Base-by-base conservation (phyloP, 2,329 filamentous ascomycete genomes). In the Cladophialophora exuberans region DNA sequence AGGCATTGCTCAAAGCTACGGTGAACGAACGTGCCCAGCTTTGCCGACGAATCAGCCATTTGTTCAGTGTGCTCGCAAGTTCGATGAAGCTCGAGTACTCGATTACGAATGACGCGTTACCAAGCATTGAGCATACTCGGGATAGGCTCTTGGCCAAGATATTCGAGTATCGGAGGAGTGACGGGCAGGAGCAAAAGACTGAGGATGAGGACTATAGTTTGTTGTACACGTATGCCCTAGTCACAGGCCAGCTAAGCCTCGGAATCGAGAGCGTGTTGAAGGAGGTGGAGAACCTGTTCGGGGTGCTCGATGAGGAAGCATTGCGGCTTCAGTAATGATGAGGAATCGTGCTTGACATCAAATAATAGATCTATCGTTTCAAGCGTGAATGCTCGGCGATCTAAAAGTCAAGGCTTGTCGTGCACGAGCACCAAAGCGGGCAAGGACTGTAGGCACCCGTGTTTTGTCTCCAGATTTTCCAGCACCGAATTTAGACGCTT, bases 71-170 rank as follows among this genome's bases (percentile, higher is more conserved):
- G 4, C 83, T 99, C 60, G 94, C 94, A 1, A 94, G 89, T 36
- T 96, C 89, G 11, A 85, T 97, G 75, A 96, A 96, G 79, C 81
- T 97, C 6, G 92, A 96, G 72, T 97, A 96, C 65, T 92, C 94
- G 0, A 79, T 99, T 55, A 93, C 88, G 30, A 60, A 46, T 23
- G 91, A 97, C 67, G 89, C 89, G 10, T 79, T 97, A 36, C 94
- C 94, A 0, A 91, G 86, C 58, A 88, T 95, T 26, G 84, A 88
- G 45, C 84, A 88, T 68, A 85, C 87, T 35, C 83, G 94, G 60
- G 92, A 99, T 68, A 80, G 89, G 55, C 76, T 97, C 41, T 78
- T 99, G 18, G 88, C 90, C 17, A 93, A 90, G 72, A 88, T 97
- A 33, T 94, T 95, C 65, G 84, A 88, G 66, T 97, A 94, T 72